Conservation (phyloP, 2,329 filamentous ascomycete species). For the Lojkania enalia region DNA sequence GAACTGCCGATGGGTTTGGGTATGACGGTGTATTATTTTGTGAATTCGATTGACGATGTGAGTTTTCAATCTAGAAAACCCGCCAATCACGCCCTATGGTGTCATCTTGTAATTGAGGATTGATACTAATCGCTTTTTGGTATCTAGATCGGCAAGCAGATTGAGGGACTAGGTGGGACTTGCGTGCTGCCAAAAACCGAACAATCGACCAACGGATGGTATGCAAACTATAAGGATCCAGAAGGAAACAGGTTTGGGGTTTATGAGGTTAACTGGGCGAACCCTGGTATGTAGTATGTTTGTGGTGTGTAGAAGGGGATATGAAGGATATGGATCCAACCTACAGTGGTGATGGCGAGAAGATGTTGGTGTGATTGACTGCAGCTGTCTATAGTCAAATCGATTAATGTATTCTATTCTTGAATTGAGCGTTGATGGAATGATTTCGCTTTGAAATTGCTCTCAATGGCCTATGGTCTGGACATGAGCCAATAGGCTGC, state of each 20-base stretch:
- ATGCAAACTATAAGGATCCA: conserved; percentile 24
- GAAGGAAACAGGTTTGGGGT: conserved; percentile 25
- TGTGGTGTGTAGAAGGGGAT: not conserved
- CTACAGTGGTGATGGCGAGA: no score
- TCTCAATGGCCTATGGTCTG: no score
- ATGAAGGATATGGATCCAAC: no score
- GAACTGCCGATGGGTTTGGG: conserved; percentile 24
- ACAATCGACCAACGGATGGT: conserved; percentile 20
- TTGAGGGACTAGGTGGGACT: conserved; percentile 18
- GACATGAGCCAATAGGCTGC: no score
- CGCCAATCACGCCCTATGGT: no score
- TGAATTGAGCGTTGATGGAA: no score
- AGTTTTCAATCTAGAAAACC: conserved; percentile 1
- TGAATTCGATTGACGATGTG: conserved; percentile 23
- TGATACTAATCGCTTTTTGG: not conserved
- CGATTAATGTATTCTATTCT: no score
- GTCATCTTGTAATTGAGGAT: no score
- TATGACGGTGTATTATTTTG: conserved; percentile 22
- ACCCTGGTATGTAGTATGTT: not conserved
- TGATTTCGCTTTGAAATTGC: no score
- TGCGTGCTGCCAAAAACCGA: conserved; percentile 17
- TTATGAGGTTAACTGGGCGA: conserved; percentile 17
- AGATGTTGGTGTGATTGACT: no score
- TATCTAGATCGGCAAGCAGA: conserved; percentile 16
- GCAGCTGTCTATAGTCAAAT: no score